These are phyloP conservation scores for Botryosphaeria dothidea DNA, from an alignment of 2,329 filamentous ascomycete species.

Conservation along the genomic window DNA sequence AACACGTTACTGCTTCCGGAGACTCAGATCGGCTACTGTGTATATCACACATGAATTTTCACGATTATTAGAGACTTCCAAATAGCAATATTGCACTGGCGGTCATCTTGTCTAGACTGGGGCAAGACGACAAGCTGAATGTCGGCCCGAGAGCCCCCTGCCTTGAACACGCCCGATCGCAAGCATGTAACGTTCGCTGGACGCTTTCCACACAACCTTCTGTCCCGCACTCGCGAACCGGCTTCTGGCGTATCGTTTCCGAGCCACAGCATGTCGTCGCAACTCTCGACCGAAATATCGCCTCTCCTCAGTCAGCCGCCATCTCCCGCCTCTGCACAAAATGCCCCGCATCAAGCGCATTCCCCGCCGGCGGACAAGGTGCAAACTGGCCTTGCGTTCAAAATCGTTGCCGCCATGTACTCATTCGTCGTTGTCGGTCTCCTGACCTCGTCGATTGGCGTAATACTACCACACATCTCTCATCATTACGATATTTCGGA, in stretches of 20 bases:
- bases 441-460: slow-evolving; percentile 32
- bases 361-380: neutral
- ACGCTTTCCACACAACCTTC: too few relatives aligned
- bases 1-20: too few relatives aligned
- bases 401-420: slow-evolving; percentile 57
- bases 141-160: too few relatives aligned
- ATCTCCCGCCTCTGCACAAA: neutral
- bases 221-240: too few relatives aligned
- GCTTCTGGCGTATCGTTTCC: neutral
- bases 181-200: too few relatives aligned
- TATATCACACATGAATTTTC: too few relatives aligned
- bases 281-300: neutral
- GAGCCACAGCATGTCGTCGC: neutral
- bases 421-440: slow-evolving; percentile 58
- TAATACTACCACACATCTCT: slow-evolving; percentile 40
- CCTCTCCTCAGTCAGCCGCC: neutral
- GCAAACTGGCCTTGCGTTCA: slow-evolving; percentile 25
- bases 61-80: too few relatives aligned
- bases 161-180: too few relatives aligned
- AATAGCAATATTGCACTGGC: too few relatives aligned
- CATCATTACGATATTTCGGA: slow-evolving; percentile 45
- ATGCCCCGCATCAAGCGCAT: neutral
- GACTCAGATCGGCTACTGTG: too few relatives aligned
- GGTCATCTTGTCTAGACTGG: too few relatives aligned
- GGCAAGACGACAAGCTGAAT: too few relatives aligned